Evolutionary conservation across 352 stramenopile species (phyloP).

Genomic region (Plasmopara halstedii): DNA sequence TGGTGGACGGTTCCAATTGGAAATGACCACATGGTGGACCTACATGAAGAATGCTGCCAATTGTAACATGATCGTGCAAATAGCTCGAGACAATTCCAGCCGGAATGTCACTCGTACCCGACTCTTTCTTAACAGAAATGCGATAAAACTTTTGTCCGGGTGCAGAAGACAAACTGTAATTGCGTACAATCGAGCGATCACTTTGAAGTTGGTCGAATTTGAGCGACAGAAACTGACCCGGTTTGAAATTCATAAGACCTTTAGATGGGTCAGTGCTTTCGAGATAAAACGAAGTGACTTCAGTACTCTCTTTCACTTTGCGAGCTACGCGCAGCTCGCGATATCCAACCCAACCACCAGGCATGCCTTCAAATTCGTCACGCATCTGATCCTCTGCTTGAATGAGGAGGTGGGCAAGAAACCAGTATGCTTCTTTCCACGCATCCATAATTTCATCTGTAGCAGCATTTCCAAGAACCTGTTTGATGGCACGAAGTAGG

Average conservation of each 20-base stretch:
- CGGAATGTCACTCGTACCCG: constrained; percentile 18
- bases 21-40: constrained; percentile 50
- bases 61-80: constrained; percentile 44
- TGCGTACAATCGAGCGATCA: constrained; percentile 36
- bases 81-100: constrained; percentile 45
- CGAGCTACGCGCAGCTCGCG: constrained; percentile 44
- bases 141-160: constrained; percentile 35
- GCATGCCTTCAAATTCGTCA: constrained; percentile 18
- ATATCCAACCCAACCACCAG: constrained; percentile 49
- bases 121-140: constrained; percentile 54
- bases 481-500: constrained; percentile 48
- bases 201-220: constrained; percentile 33
- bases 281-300: constrained; percentile 55
- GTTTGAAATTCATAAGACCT: constrained; percentile 33
- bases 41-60: constrained; percentile 42
- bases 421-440: constrained; percentile 50
- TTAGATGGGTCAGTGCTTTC: constrained; percentile 26
- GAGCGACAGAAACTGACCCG: constrained; percentile 54
- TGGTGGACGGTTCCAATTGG: constrained; percentile 28
- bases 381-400: constrained; percentile 39
- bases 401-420: constrained; percentile 57
- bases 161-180: constrained; percentile 47
- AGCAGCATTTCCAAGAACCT: constrained; percentile 38
- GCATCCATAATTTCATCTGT: constrained; percentile 52
- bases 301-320: constrained; percentile 41